These are phyloP conservation scores for Pythium rhizo-oryzae DNA, from an alignment of 352 stramenopile species.

Conservation along the genomic window DNA sequence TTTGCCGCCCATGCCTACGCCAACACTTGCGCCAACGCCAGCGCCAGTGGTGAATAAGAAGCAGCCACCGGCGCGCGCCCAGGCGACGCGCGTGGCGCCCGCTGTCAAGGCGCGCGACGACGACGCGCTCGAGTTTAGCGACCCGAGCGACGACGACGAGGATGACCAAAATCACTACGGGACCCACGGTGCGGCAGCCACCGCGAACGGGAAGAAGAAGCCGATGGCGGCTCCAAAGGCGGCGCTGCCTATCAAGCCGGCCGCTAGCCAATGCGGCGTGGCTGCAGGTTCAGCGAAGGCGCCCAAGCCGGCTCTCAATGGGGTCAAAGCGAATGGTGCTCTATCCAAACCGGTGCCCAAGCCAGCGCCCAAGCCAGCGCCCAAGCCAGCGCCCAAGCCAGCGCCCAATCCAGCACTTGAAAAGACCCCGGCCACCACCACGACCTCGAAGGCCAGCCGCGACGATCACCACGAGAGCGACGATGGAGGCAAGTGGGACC, in stretches of 20 bases:
- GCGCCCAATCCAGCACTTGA: background rate
- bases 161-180: background rate
- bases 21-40: no score
- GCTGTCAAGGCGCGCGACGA: conserved; percentile 5
- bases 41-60: no score
- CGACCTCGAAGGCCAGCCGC: background rate
- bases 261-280: no score
- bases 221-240: background rate
- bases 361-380: background rate
- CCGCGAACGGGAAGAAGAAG: background rate
- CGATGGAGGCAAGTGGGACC: conserved; percentile 26
- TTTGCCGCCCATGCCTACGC: background rate
- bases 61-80: no score
- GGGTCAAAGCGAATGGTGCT: no score
- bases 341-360: no score
- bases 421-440: background rate
- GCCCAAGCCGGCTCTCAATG: background rate
- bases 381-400: background rate
- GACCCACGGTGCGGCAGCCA: background rate
- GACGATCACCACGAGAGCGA: background rate
- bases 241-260: no score
- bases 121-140: conserved; percentile 8
- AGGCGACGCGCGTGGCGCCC: background rate
- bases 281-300: no score
- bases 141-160: conserved; percentile 6